Evolutionary conservation across 1,139 yeast species (phyloP).

Genomic region (Blastobotrys indianensis): DNA sequence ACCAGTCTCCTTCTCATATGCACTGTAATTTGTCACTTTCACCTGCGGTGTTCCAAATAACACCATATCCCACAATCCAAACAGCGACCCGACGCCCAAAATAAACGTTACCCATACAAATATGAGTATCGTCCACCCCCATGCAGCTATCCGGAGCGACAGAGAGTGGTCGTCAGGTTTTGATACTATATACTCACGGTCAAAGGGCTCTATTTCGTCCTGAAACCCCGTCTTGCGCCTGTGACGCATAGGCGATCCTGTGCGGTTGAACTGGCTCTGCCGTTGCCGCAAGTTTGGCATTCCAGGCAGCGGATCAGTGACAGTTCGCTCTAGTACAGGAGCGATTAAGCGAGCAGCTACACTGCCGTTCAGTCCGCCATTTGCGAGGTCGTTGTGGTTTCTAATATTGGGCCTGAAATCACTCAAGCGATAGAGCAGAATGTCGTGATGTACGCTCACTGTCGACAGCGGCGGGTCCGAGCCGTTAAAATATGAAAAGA

Average conservation of each 20-base stretch:
- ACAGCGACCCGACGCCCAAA: constrained; percentile 25
- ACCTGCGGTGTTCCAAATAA: background rate
- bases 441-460: constrained; percentile 8
- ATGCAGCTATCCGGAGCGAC: constrained; percentile 13
- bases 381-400: constrained; percentile 10
- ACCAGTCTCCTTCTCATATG: constrained; percentile 32
- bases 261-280: background rate
- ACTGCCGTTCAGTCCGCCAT: background rate
- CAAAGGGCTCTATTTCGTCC: constrained; percentile 11
- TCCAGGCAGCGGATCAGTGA: constrained; percentile 2
- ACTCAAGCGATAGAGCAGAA: constrained; percentile 7
- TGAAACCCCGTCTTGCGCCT: constrained; percentile 13
- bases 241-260: constrained; percentile 8
- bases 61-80: constrained; percentile 15
- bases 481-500: constrained; percentile 13
- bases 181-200: background rate
- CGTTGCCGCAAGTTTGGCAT: background rate
- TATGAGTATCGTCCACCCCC: constrained; percentile 27
- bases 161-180: background rate
- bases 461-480: constrained; percentile 12
- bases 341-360: background rate
- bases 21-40: constrained; percentile 12
- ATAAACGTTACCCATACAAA: constrained; percentile 27
- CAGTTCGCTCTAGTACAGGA: background rate
- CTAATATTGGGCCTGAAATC: constrained; percentile 3